Evolutionary conservation across 108 stramenopile genomes (phyloP).

Genomic region (Nitzschia sp.): DNA sequence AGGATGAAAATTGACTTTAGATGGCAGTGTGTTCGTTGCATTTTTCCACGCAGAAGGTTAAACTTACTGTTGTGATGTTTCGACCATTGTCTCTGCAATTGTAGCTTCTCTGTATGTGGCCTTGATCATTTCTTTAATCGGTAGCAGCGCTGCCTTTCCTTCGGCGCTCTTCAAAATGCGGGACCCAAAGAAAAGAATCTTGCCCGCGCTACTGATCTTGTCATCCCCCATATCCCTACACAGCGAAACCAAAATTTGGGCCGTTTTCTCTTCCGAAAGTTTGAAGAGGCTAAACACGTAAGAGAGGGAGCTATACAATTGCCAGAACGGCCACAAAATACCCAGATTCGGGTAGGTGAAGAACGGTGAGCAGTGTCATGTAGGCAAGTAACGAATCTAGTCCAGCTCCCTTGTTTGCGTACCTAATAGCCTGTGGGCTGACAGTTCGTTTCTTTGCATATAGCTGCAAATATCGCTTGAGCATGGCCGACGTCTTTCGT

Average conservation of each 20-base stretch:
- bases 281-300: slow-evolving; percentile 75
- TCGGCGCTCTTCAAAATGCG: slow-evolving; percentile 72
- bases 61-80: slow-evolving; percentile 67
- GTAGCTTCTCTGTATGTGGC: slow-evolving; percentile 46
- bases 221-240: slow-evolving; percentile 56
- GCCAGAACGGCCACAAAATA: too few species aligned
- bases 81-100: slow-evolving; percentile 51
- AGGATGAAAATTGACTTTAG: not conserved
- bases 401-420: too few species aligned
- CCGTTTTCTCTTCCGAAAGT: slow-evolving; percentile 73
- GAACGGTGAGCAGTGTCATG: too few species aligned
- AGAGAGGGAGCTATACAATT: slow-evolving; percentile 57
- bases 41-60: not conserved
- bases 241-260: slow-evolving; percentile 56
- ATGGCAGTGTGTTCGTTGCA: not conserved
- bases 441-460: slow-evolving; percentile 80
- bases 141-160: slow-evolving; percentile 45
- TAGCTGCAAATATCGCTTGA: slow-evolving; percentile 62
- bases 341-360: not conserved
- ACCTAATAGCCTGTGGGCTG: slow-evolving; percentile 70
- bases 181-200: slow-evolving; percentile 80
- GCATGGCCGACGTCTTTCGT: slow-evolving; percentile 45
- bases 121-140: slow-evolving; percentile 66
- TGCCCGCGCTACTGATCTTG: slow-evolving; percentile 63
- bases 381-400: too few species aligned